Base-by-base conservation (phyloP, 345 rosid species). In the Citrus hindsii region DNA sequence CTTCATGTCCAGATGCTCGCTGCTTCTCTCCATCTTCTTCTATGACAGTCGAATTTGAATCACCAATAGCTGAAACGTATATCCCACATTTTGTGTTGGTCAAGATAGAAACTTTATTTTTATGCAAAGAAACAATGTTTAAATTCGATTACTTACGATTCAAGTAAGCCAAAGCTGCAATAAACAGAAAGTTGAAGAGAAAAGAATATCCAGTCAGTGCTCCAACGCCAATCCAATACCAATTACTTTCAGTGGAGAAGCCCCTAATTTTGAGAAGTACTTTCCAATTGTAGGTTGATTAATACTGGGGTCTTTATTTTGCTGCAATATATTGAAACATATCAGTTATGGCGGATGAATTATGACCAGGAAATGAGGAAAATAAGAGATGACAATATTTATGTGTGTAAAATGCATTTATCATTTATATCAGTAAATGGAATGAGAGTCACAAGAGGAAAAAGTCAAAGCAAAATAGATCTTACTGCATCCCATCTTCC, bases 221-320 rank as follows among this genome's bases (percentile, higher is more conserved):
- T 79, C 87, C 98, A 24, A 92, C 75, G 67, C 98, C 87, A 38
- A 95, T 87, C 98, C 98, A 92, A 82, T 81, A 93, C 98, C 91
- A 90, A 76, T 87, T 85, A 2, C 89, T 92, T 10, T 95, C 84
- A 0, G 88, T 89, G 79, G 77, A 88, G 86, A 92, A 92, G 77
- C 95, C 91, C 74, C 98, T 84, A 69, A 89, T 69, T 76, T 85
- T 86, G 10, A 95, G 84, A 75, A 95, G 89, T 67, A 86, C 86
- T 87, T 83, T 80, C 98, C 98, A 9, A 93, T 86, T 27, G 98
- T 93, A 28, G 84, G 73, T 58, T 81, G 95, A n/a, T 82, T 7
- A 72, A 87, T 70, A 74, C 87, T 85, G 8, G 86, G 69, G 81
- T 93, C 98, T 7, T 28, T 73, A 78, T 82, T 86, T 12, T 87